Base-by-base conservation (phyloP, 1,139 yeast genomes). In the Lodderomyces margitis region DNA sequence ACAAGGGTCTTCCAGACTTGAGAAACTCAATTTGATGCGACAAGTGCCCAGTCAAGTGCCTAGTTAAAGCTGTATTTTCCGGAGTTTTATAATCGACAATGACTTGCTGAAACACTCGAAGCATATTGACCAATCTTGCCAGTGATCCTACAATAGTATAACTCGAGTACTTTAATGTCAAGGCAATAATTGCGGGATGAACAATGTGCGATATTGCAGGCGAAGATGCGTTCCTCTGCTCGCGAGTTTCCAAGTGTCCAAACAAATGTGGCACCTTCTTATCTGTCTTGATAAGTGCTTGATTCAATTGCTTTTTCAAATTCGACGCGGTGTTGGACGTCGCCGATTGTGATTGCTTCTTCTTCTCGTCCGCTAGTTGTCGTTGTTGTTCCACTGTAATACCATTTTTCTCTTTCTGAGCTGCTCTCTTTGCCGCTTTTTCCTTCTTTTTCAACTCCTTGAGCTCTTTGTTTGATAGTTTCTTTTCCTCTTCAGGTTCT, bases 1-100 rank as follows among this genome's bases (percentile, higher is more conserved):
- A 82, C 43, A 94, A 71, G 0, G 98, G 98, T 49, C 99, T 80
- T 1, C 97, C 92, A 9, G 91, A 81, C 56, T 88, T 92, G 52
- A 94, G 70, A 52, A 86, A 88, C 57, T 92, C 98, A 51, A 94
- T 94, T 63, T 94, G 99, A 55, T 86, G 89, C n/a, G 95, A 82
- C 48, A 94, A 72, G 58, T 89, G 92, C 20, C 85, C 83, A 0
- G 97, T 89, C 55, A 94, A 74, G 62, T 91, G 87, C 67, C 99
- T 80, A 30, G 92, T 81, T 51, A 94, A 72, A 1, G 95, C 83
- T 11, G 94, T 85, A 44, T 87, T 91, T 34, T 74, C 78, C 3
- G 98, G 98, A 0, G 98, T 89, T 43, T 74, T 66, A 59, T 92
- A 94, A 53, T 88, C 95, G 34, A 62, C 58, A 40, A 94, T 87